Base-by-base conservation (phyloP, 2,329 filamentous ascomycete genomes). In the Stagonosporopsis tanaceti region DNA sequence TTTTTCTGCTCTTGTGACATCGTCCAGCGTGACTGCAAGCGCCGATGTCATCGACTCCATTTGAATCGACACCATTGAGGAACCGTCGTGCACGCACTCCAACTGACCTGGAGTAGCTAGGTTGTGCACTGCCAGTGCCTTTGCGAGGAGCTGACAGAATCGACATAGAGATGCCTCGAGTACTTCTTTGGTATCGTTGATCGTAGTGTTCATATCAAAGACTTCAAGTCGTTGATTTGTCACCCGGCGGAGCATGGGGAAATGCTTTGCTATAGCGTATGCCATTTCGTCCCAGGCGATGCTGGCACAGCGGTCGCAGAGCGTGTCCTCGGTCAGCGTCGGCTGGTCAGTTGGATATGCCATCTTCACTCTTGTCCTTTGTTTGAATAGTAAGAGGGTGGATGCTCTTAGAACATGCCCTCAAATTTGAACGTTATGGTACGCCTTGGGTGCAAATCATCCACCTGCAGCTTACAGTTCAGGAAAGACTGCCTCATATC, bases 241-340 rank as follows among this genome's bases (percentile, higher is more conserved):
- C 7, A 12, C 25, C 17, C 15, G 25, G 27, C 2, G 25, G 40
- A 28, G 40, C 27, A 28, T 28, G 27, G 40, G 40, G 24, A 44
- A 44, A 30, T 44, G 40, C 24, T 44, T 24, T 7, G 25, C 40
- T 15, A 44, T 44, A 8, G 25, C 17, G 27, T 44, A 30, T 6
- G 40, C 40, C 40, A 44, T 28, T 44, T 25, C 40, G 22, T 44
- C 40, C 40, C 40, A 44, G 25, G 27, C 25, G 40, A 44, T 44
- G 14, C 12, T 30, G 27, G 40, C 40, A 12, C 40, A 44, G 20
- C 40, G 40, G 1, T 17, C 30, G 15, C 40, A 44, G 5, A 44
- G 40, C 4, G n/a, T 15, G 12, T 44, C 27, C 15, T 30, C 40
- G 15, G 11, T 22, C 15, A 44, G 22, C 38, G 12, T 12, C 27